These are phyloP conservation scores for Pythium scleroteichum DNA, from an alignment of 352 stramenopile genomes.

Conservation along the genomic window DNA sequence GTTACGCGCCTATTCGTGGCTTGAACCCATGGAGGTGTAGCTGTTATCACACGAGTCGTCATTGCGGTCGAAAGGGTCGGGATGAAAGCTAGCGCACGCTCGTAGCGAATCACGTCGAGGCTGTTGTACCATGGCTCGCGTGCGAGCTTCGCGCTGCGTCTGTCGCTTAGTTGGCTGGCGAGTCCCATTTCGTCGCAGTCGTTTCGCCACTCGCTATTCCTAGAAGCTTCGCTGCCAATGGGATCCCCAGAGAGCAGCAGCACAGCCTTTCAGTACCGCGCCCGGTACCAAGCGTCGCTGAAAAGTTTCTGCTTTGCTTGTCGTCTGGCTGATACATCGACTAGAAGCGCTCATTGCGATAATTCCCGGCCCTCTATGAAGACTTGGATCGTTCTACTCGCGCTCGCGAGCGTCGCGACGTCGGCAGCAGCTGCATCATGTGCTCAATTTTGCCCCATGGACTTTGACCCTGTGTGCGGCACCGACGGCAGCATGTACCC, in stretches of 20 bases:
- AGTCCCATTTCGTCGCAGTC: not conserved
- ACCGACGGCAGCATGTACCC: constrained; percentile 38
- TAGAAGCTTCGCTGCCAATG: too few species aligned
- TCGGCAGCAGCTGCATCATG: not conserved
- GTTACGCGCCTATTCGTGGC: not conserved
- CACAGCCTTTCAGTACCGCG: too few species aligned
- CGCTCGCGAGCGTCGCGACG: not conserved
- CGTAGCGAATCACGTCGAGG: not conserved
- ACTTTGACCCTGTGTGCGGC: constrained; percentile 18
- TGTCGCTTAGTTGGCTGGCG: too few species aligned
- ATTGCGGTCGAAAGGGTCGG: not conserved
- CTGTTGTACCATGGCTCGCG: not conserved
- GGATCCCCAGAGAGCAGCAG: too few species aligned
- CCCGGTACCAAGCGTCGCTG: too few species aligned
- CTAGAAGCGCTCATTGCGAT: not conserved
- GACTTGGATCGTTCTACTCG: not conserved
- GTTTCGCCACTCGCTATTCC: not conserved
- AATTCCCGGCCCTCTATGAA: constrained; percentile 4
- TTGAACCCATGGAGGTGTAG: not conserved
- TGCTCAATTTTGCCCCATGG: not conserved
- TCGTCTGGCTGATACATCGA: not conserved
- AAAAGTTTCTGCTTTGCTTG: too few species aligned
- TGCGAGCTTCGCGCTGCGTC: not conserved
- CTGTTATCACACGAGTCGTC: not conserved
- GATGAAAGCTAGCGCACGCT: not conserved